Base-by-base conservation (phyloP, 1,284 basidiomycete genomes). In the Austropuccinia psidii region DNA sequence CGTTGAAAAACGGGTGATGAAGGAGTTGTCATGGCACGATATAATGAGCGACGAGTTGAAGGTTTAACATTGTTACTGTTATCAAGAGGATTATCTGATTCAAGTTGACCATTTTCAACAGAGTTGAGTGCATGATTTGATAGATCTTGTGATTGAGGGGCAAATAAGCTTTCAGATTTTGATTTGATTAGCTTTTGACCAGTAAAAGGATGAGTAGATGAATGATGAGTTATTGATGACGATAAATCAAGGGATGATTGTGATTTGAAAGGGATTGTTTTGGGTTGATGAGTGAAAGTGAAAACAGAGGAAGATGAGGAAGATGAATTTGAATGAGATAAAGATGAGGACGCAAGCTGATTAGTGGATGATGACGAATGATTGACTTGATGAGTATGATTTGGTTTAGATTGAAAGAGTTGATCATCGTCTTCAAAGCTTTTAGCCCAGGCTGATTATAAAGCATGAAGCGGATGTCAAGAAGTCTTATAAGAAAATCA, bases 1-100 rank as follows among this genome's bases (percentile, higher is more conserved):
- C 69, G 69, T 54, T 72, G 57, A 17, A 72, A 61, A 15, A 72
- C 69, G 8, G 69, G 69, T n/a, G 41, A n/a, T 9, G 66, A 55
- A 1, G 52, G 66, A 3, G 39, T 33, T 1, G 66, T 66, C 62
- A 66, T 66, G 31, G 47, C 62, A 9, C 62, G 62, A 39, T 66
- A 66, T 3, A 66, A 13, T 27, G 62, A 52, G 31, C 62, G 29
- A 9, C 62, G 62, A 24, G 47, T 21, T 3, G 62, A 39, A 33
- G 61, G 61, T 13, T 43, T 45, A 57, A 17, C 21, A 29, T 24
- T 57, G 21, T 35, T 2, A 19, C n/a, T 19, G n/a, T 2, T 21
- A 29, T 27, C 35, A 27, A 33, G 43, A 31, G 45, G 19, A 37
- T 61, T 45, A 27, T 24, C 39, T 13, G 17, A 15, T n/a, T 52